Evolutionary conservation across 257 asterid genomes (phyloP).

Genomic region (Solanum tarapatanum): DNA sequence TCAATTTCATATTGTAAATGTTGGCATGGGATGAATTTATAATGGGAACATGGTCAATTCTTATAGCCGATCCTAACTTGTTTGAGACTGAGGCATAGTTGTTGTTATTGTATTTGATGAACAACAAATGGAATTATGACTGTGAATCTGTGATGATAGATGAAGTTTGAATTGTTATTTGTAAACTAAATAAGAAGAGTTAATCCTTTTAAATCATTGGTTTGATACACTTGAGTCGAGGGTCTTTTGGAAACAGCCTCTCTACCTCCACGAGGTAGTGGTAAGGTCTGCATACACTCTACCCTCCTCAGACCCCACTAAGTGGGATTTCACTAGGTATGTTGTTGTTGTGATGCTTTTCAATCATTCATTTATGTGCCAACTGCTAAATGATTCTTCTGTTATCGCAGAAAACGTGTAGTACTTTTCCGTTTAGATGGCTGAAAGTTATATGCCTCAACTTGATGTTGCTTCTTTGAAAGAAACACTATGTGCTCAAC

Average conservation of each 20-base stretch:
- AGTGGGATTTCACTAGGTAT: neutral
- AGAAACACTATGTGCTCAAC: slow-evolving; percentile 70
- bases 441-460: slow-evolving; percentile 28
- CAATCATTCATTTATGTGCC: neutral
- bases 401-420: neutral
- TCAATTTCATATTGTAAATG: neutral
- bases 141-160: neutral
- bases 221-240: neutral
- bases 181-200: neutral
- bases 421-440: slow-evolving; percentile 22
- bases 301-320: neutral
- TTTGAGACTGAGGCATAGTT: neutral
- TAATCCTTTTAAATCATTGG: neutral
- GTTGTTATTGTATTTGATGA: neutral
- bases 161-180: neutral
- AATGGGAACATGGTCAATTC: neutral
- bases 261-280: neutral
- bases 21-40: neutral
- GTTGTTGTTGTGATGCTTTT: neutral
- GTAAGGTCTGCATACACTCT: neutral
- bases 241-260: neutral
- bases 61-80: neutral
- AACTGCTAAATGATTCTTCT: slow-evolving; percentile 1
- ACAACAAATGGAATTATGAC: neutral
- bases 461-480: slow-evolving; percentile 36